Evolutionary conservation across 495 filamentous ascomycete species (phyloP), one percentile per base, ranked within the genome.

Genomic region (Penicillium cinerascens): DNA sequence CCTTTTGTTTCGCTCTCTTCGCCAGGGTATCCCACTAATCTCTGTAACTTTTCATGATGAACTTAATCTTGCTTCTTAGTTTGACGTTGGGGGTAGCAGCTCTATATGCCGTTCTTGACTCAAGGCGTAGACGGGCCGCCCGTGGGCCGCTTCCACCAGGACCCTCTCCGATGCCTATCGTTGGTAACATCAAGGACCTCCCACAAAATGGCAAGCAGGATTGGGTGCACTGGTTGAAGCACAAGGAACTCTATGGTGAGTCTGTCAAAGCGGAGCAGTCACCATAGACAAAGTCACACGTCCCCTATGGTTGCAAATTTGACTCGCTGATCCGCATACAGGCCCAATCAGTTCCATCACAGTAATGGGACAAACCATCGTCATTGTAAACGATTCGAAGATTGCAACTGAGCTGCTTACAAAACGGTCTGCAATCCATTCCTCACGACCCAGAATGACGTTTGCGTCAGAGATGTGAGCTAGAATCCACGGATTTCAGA

Each of bases 281-380:
- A 8, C 22, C 10, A 7, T 4, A 0, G 44, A 13, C 22, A 1
- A 10, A n/a, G 4, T 29, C 5, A 9, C 26, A 1, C 26, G n/a
- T n/a, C n/a, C n/a, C n/a, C n/a, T n/a, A n/a, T n/a, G n/a, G n/a
- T n/a, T n/a, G n/a, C 26, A 10, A 26, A 8, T 29, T 29, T 10
- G 26, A 29, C 8, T 38, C 39, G 17, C 49, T 44, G 10, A 35
- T 38, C 42, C 10, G 11, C 1, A 25, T 11, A 17, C 20, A 70
- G 65, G 80, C 7, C 75, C 77, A 0, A 72, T 83, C n/a, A 82
- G 77, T 57, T 82, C 78, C 15, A 47, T 83, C 2, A 77, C 67
- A 3, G 61, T 79, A 6, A 44, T 79, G 21, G 78, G 76, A 9
- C 68, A 74, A 49, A 72, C 69, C 0, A 66, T 81, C 6, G 56